These are phyloP conservation scores for Oryza rufipogon DNA, from an alignment of 176 grass and related monocot genomes.

Conservation along the genomic window DNA sequence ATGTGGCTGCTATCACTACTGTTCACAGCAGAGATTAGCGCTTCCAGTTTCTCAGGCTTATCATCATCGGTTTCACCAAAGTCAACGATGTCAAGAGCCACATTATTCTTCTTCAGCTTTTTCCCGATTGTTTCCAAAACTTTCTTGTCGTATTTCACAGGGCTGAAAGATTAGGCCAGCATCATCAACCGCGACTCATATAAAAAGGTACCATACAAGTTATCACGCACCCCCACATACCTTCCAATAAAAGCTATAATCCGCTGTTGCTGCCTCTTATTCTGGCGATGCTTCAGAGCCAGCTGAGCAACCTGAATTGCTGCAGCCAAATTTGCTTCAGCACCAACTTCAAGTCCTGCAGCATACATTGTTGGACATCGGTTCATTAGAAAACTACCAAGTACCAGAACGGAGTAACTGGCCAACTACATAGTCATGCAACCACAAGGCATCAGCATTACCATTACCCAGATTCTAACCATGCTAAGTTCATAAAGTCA, in stretches of 20 bases:
- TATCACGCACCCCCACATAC: slow-evolving; percentile 36
- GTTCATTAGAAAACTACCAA: background rate
- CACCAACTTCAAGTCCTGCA: slow-evolving; percentile 89
- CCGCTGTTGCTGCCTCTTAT: slow-evolving; percentile 97
- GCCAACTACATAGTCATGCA: background rate
- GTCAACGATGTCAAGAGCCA: slow-evolving; percentile 95
- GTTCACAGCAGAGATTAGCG: slow-evolving; percentile 70
- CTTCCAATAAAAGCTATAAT: slow-evolving; percentile 98
- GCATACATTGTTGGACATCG: slow-evolving; percentile 4
- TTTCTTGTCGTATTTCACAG: slow-evolving; percentile 83
- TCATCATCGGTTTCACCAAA: slow-evolving; percentile 91
- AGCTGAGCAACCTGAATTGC: slow-evolving; percentile 96
- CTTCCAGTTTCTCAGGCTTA: slow-evolving; percentile 92
- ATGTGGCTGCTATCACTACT: slow-evolving; percentile 95
- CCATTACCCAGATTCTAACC: background rate
- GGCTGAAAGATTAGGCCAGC: slow-evolving; percentile 42
- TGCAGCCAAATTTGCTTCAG: slow-evolving; percentile 81
- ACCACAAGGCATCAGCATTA: background rate
- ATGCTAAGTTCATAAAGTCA: background rate
- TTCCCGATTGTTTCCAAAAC: slow-evolving; percentile 86
- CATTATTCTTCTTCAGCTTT: slow-evolving; percentile 97
- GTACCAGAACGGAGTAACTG: background rate
- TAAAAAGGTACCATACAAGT: background rate
- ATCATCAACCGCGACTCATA: background rate
- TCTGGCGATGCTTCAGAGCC: slow-evolving; percentile 96